Percentiles rank a stretch among this genome's conserved stretches.
phyloP scores from a whole-genome alignment of 2,329 filamentous ascomycete genomes.

The Xylogone sp. region DNA sequence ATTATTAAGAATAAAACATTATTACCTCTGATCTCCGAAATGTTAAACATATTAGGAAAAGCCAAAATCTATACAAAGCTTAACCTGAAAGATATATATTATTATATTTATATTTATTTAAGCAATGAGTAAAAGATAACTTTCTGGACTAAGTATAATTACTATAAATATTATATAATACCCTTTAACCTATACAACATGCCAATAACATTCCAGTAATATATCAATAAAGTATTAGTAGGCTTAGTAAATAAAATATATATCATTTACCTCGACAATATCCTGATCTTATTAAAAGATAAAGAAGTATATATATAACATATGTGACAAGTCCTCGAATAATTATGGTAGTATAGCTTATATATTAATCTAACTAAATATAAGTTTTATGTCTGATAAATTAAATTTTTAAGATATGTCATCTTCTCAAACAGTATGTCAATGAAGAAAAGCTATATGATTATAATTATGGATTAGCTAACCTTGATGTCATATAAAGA shows the following conservation, averaged over 20 bases:
- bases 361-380: conserved; percentile 9
- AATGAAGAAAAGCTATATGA: conserved; percentile 14
- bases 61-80: conserved; percentile 29
- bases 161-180: conserved; percentile 32
- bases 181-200: conserved; percentile 19
- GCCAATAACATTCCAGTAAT: conserved; percentile 21
- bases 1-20: conserved; percentile 31
- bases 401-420: conserved; percentile 14
- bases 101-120: conserved; percentile 28
- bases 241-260: conserved; percentile 3
- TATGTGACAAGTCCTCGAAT: conserved; percentile 6
- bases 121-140: conserved; percentile 31
- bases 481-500: conserved; percentile 11
- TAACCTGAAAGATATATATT: conserved; percentile 28
- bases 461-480: conserved; percentile 16
- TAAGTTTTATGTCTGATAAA: conserved; percentile 12
- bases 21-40: conserved; percentile 29
- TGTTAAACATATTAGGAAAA: conserved; percentile 18
- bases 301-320: conserved; percentile 11
- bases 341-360: conserved; percentile 1
- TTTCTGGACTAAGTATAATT: conserved; percentile 29
- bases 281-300: conserved; percentile 24
- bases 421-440: conserved; percentile 8
- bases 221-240: conserved; percentile 21
- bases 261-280: conserved; percentile 26